Conservation (phyloP, 805 yeast genomes). For the Yamadazyma sp. region DNA sequence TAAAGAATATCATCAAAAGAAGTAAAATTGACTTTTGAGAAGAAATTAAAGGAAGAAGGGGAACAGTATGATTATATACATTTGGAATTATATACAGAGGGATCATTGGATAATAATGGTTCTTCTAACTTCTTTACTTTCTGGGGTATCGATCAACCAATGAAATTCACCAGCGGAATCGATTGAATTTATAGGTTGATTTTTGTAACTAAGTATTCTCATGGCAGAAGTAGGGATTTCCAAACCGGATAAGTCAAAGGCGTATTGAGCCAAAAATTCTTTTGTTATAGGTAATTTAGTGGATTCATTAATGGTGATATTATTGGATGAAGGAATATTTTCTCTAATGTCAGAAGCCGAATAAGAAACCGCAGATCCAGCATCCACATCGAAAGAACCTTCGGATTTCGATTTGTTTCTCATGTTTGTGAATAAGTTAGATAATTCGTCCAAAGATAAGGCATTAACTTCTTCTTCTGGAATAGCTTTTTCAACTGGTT, state of each 20-base stretch:
- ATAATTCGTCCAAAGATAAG: constrained; percentile 38
- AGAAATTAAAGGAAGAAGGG: no score
- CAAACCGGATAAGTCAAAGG: constrained; percentile 30
- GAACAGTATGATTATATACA: no score
- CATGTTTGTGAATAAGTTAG: constrained; percentile 24
- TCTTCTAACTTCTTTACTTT: constrained; percentile 16
- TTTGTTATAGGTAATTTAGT: constrained; percentile 26
- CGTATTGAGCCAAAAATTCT: constrained; percentile 19
- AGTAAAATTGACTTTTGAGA: no score
- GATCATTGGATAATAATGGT: constrained; percentile 4
- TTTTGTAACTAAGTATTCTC: constrained; percentile 9
- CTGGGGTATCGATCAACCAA: constrained; percentile 27
- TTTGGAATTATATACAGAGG: no score
- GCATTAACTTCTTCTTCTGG: constrained; percentile 16
- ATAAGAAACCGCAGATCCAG: constrained; percentile 13
- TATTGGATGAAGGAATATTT: constrained; percentile 22
- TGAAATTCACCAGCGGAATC: constrained; percentile 23
- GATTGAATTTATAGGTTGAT: constrained; percentile 1
- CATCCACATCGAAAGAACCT: no score
- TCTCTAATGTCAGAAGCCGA: constrained; percentile 24
- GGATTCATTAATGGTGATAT: constrained; percentile 16
- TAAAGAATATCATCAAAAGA: no score
- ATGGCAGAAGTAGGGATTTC: constrained; percentile 25
- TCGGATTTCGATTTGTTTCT: not conserved
- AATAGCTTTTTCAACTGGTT: constrained; percentile 7